Evolutionary conservation across 2,329 filamentous ascomycete genomes (phyloP).

Genomic region (Apiospora rasikravindrae): DNA sequence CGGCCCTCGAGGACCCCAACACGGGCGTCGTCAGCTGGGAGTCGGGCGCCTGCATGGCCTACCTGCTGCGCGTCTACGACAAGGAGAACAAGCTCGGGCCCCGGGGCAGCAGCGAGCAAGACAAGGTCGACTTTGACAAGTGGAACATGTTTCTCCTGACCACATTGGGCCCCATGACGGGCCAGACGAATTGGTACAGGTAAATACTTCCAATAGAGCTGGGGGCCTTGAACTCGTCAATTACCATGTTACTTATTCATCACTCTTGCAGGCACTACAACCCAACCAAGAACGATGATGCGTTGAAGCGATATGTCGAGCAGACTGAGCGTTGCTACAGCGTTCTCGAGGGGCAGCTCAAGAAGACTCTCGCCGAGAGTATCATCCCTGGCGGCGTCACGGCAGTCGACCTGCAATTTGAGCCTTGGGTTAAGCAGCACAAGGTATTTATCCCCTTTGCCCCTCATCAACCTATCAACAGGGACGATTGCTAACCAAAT

Average conservation of each 20-base stretch:
- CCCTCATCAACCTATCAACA: neutral
- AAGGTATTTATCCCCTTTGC: neutral
- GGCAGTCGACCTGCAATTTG: conserved; percentile 48
- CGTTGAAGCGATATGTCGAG: conserved; percentile 43
- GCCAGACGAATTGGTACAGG: conserved; percentile 46
- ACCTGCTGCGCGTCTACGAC: conserved; percentile 47
- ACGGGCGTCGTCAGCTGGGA: conserved; percentile 45
- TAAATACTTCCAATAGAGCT: conserved; percentile 21
- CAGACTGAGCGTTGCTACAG: conserved; percentile 48
- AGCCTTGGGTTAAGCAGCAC: conserved; percentile 46
- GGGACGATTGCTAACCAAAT: neutral
- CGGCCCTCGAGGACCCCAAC: conserved; percentile 44
- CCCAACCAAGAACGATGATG: conserved; percentile 46
- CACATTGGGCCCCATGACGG: conserved; percentile 48
- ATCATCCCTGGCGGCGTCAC: conserved; percentile 43
- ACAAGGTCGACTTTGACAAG: conserved; percentile 49
- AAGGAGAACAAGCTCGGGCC: conserved; percentile 44
- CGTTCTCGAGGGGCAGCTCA: conserved; percentile 47
- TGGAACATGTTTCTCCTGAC: conserved; percentile 50
- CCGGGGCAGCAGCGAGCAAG: conserved; percentile 41
- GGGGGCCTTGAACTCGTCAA: neutral
- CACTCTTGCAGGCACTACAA: conserved; percentile 38
- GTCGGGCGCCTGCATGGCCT: conserved; percentile 45
- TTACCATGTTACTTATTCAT: neutral
- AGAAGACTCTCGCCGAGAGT: conserved; percentile 42